These are phyloP conservation scores for Tolypocladium ophioglossoides DNA, from an alignment of 2,329 filamentous ascomycete genomes.

Conservation along the genomic window DNA sequence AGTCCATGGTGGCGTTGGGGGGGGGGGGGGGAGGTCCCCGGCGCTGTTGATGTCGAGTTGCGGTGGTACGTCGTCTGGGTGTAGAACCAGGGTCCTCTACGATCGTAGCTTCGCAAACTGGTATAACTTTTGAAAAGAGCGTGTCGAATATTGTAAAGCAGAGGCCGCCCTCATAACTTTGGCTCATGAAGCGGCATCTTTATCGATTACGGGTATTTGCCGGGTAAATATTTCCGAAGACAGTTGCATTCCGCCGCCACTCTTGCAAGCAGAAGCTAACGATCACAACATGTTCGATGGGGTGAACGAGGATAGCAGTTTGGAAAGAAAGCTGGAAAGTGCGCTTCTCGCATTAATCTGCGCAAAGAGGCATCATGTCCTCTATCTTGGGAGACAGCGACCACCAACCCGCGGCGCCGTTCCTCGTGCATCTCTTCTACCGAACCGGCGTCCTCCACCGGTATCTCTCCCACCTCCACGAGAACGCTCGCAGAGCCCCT, in stretches of 20 bases:
- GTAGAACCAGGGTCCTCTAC: background rate
- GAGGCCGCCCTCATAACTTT: background rate
- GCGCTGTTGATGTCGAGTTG: background rate
- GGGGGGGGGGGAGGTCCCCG: background rate
- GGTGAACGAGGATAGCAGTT: background rate
- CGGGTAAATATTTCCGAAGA: slow-evolving; percentile 8
- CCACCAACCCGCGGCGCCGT: slow-evolving; percentile 64
- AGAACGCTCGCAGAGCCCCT: background rate
- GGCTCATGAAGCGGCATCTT: background rate
- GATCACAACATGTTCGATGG: background rate
- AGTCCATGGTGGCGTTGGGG: slow-evolving; percentile 61
- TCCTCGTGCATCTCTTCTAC: slow-evolving; percentile 80
- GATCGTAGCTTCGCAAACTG: background rate
- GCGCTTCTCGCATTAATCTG: background rate
- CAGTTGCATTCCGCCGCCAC: background rate
- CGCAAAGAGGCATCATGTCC: slow-evolving; percentile 10
- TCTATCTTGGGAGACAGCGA: slow-evolving; percentile 33
- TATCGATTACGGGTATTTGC: slow-evolving; percentile 18
- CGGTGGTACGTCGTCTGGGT: background rate
- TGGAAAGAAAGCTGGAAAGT: background rate
- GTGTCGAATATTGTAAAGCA: background rate
- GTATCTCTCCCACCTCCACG: slow-evolving; percentile 23
- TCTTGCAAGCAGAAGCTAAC: background rate
- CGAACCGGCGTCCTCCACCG: slow-evolving; percentile 61
- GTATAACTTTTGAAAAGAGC: background rate